phyloP scores from a whole-genome alignment of 345 rosid species.

The Melastoma malabathricum region DNA sequence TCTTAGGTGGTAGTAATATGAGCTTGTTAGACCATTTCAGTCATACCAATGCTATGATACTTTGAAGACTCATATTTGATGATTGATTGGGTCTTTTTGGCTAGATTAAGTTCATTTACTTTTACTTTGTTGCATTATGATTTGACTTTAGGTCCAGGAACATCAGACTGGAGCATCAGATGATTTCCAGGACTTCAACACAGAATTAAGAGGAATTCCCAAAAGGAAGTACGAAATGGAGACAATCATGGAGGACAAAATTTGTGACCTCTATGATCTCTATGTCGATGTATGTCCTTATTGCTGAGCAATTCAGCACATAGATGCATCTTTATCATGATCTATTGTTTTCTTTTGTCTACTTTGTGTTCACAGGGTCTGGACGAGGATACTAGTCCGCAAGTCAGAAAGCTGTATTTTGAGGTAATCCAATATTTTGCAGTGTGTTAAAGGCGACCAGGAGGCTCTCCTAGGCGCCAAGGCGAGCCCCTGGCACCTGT shows the following conservation, averaged over 20 bases:
- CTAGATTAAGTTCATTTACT: slow-evolving; percentile 3
- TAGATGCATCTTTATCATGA: slow-evolving; percentile 4
- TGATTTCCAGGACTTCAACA: slow-evolving; percentile 51
- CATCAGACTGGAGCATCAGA: slow-evolving; percentile 53
- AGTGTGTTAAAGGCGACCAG: too few species aligned
- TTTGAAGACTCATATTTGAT: too few species aligned
- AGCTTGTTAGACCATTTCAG: too few species aligned
- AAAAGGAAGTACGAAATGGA: slow-evolving; percentile 61
- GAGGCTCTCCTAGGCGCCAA: too few species aligned
- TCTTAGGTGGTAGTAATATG: too few species aligned
- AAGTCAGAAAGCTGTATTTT: slow-evolving; percentile 70
- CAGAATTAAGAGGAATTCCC: slow-evolving; percentile 33
- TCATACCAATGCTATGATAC: too few species aligned
- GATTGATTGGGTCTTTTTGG: neutral
- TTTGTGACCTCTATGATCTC: slow-evolving; percentile 92
- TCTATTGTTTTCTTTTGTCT: slow-evolving; percentile 8
- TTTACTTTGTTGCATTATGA: slow-evolving; percentile 1
- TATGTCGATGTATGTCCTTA: slow-evolving; percentile 54
- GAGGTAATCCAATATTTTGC: slow-evolving; percentile 30
- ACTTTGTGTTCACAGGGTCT: slow-evolving; percentile 41
- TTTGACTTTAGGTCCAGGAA: slow-evolving; percentile 28
- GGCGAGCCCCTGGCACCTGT: neutral
- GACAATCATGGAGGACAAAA: slow-evolving; percentile 56
- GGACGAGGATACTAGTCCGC: slow-evolving; percentile 78
- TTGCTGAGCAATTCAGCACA: slow-evolving; percentile 6